Evolutionary conservation across 2,329 filamentous ascomycete species (phyloP), one percentile per base, ranked within the genome.

Genomic region (Lachnellula subtilissima): DNA sequence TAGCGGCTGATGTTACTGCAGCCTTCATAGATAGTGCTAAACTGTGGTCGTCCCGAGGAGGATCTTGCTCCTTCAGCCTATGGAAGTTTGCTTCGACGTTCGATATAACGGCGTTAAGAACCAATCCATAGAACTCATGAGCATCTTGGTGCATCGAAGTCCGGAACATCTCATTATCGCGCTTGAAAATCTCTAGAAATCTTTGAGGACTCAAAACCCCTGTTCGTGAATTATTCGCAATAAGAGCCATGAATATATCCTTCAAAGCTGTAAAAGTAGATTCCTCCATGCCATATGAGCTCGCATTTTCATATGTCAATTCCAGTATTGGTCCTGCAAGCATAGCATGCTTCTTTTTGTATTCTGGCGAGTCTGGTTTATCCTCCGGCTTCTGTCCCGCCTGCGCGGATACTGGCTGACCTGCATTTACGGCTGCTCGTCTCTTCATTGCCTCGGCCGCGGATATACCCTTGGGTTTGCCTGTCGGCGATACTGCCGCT

Each of bases 101-200:
- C 48, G 91, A 84, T 52, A 99, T 93, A 36, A 99, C 89, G 69
- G 96, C 89, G 71, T 99, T 99, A n/a, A 99, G 78, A 2, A 99
- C 80, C 35, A 97, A 77, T 57, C 96, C 96, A 65, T 97, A 84
- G 64, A 99, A 99, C 70, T 99, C 94, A 72, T 99, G 94, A 1
- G 94, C 94, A 70, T 99, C 94, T 71, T 99, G 94, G 72, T 99
- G 94, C 89, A 97, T 96, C 4, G 92, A 89, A 40, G 91, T 93
- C 56, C 91, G 86, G 68, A 99, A 99, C 87, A 96, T 92, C 72
- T 99, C 94, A 70, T 99, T 96, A 66, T 97, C 91, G 60, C 89
- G 84, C 69, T 92, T 90, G 68, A 99, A 85, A 25, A 97, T 92
- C 69, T 99, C 93, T 37, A 99, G 78, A 61, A 99, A 97, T 60